These are phyloP conservation scores for Russula vinacea DNA, from an alignment of 768 basidiomycete species.

Conservation along the genomic window DNA sequence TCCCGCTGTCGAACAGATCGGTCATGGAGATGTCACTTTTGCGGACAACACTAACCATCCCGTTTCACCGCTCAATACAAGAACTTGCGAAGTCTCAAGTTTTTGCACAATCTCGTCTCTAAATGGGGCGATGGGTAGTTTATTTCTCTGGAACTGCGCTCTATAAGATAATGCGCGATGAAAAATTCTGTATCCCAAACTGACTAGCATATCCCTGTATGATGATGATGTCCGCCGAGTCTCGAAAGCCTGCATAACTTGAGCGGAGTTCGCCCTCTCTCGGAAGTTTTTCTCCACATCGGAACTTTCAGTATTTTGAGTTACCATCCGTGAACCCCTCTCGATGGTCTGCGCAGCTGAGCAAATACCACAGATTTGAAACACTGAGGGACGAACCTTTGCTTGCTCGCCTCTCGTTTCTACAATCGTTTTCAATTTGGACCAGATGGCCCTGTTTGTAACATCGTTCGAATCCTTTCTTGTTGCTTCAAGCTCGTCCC, in stretches of 20 bases:
- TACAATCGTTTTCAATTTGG: conserved; percentile 59
- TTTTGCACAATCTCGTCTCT: conserved; percentile 66
- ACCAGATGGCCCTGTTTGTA: conserved; percentile 70
- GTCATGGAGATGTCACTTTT: conserved; percentile 15
- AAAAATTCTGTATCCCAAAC: conserved; percentile 34
- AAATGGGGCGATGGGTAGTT: conserved; percentile 83
- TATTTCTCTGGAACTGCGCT: conserved; percentile 64
- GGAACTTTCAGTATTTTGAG: neutral
- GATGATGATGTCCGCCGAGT: conserved; percentile 56
- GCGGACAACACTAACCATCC: conserved; percentile 51
- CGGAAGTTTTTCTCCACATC: conserved; percentile 9
- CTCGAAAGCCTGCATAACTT: conserved; percentile 56
- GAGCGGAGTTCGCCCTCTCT: conserved; percentile 40
- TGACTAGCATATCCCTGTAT: conserved; percentile 88
- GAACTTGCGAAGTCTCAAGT: conserved; percentile 72
- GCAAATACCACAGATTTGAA: neutral
- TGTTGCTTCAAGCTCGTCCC: conserved; percentile 78
- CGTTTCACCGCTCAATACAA: conserved; percentile 84
- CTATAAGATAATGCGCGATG: conserved; percentile 12
- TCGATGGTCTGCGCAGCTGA: conserved; percentile 21
- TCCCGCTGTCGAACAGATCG: conserved; percentile 56
- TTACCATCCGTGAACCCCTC: neutral
- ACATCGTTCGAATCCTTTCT: conserved; percentile 60
- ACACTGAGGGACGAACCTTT: conserved; percentile 41
- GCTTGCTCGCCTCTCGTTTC: conserved; percentile 51